Base-by-base conservation (phyloP, 2,329 filamentous ascomycete genomes). In the Pseudohalonectria lignicola region DNA sequence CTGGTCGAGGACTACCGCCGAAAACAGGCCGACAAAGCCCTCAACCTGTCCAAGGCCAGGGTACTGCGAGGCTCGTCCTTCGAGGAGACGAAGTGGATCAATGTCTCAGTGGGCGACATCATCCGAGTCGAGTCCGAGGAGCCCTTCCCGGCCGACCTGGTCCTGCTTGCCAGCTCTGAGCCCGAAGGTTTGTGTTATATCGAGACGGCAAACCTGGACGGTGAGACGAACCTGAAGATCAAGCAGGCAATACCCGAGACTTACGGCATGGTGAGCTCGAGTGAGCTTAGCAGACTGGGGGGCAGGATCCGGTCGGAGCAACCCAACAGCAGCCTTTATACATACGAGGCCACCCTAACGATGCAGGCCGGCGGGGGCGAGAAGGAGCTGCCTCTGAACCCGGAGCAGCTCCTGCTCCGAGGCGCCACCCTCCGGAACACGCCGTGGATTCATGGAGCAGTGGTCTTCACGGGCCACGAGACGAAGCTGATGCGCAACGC, bases 401-500 rank as follows among this genome's bases (percentile, higher is more conserved):
- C 92, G 0, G 92, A 98, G 55, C 92, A 98, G 59, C 73, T 98
- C 30, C 69, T 98, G 15, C 74, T 98, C 25, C 79, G 92, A 67
- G 92, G 92, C 45, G 92, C 92, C 17, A 96, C 88, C 2, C 67
- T 98, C 40, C 77, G 92, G 50, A 98, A 98, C 53, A 98, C 92
- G 2, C 90, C 88, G 21, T 98, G 92, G 90, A 79, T 96, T 35
- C 86, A 98, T 56, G 92, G 90, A 29, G 75, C 94, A 15, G 92
- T 98, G 39, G 90, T 98, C 13, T 98, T 96, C 53, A 94, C 86
- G 3, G 92, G 92, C 37, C 92, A 98, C 60, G 92, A 98, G 64
- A 96, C 92, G 6, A 98, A 98, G 62, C 73, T 98, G 45, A 96
- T 98, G 92, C 81, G 92, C 49, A 98, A 98, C 56, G 93, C 92